phyloP scores from a whole-genome alignment of 129 eudicot species.

The Sambucus nigra region DNA sequence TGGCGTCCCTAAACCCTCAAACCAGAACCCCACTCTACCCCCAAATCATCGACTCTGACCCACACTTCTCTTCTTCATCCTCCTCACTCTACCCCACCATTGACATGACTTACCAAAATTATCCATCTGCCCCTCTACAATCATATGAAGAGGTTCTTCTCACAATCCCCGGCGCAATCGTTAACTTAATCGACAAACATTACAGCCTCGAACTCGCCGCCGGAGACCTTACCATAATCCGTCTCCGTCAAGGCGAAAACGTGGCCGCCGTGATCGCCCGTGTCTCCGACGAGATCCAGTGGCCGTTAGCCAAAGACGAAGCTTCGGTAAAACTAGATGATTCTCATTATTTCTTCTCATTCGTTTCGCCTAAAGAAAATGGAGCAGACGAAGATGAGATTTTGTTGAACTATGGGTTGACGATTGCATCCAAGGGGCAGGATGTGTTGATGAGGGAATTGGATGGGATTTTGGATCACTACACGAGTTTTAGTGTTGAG shows the following conservation, averaged over 20 bases:
- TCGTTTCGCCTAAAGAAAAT: constrained; percentile 28
- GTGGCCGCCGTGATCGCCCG: constrained; percentile 54
- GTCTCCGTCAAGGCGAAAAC: constrained; percentile 43
- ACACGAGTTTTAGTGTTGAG: constrained; percentile 42
- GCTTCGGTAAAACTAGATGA: constrained; percentile 70
- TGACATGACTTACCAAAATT: constrained; percentile 17
- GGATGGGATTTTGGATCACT: constrained; percentile 43
- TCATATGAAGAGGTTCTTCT: constrained; percentile 36
- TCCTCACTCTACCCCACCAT: constrained; percentile 40
- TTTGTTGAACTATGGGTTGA: constrained; percentile 66
- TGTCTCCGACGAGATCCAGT: constrained; percentile 54
- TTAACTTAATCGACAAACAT: constrained; percentile 66
- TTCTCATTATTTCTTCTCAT: constrained; percentile 76
- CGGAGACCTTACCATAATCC: constrained; percentile 46
- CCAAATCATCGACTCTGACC: constrained; percentile 4
- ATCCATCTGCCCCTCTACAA: constrained; percentile 38
- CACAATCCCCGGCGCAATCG: constrained; percentile 62
- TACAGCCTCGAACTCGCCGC: constrained; percentile 63
- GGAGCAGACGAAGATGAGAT: constrained; percentile 25
- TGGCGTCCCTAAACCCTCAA: constrained; percentile 44
- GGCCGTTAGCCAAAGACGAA: constrained; percentile 65
- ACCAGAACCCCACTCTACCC: constrained; percentile 41
- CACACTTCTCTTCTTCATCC: constrained; percentile 14
- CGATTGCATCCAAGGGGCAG: constrained; percentile 64
- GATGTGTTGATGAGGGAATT: constrained; percentile 41